These are phyloP conservation scores for Calonectria pauciramosa DNA, from an alignment of 2,329 filamentous ascomycete genomes.

Conservation along the genomic window DNA sequence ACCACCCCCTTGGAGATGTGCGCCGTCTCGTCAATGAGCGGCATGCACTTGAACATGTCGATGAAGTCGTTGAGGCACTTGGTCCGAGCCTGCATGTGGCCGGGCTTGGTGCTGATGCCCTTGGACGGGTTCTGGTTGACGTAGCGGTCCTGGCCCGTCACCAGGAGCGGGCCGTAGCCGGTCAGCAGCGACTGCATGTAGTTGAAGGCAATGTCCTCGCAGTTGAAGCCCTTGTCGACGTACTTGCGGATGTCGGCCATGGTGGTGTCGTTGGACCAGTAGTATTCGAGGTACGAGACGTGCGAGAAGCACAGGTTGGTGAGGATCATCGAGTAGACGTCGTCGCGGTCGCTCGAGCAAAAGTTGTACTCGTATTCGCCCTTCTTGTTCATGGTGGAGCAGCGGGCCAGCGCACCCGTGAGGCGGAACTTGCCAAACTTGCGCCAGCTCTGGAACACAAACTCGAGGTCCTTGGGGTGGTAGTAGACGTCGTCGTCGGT, in stretches of 20 bases:
- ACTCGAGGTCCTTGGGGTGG: slow-evolving; percentile 52
- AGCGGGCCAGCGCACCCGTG: slow-evolving; percentile 52
- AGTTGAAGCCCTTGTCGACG: slow-evolving; percentile 53
- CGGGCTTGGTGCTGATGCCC: slow-evolving; percentile 47
- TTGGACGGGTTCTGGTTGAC: slow-evolving; percentile 43
- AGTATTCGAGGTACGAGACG: slow-evolving; percentile 53
- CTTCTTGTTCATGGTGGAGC: slow-evolving; percentile 33
- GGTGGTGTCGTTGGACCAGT: slow-evolving; percentile 47
- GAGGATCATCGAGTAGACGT: slow-evolving; percentile 52
- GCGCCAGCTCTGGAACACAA: slow-evolving; percentile 55
- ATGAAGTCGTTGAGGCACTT: slow-evolving; percentile 49
- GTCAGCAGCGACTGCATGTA: slow-evolving; percentile 50
- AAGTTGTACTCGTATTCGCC: slow-evolving; percentile 48
- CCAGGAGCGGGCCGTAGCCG: slow-evolving; percentile 48
- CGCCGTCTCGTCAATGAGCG: slow-evolving; percentile 46
- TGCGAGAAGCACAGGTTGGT: slow-evolving; percentile 54
- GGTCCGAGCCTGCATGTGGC: slow-evolving; percentile 45
- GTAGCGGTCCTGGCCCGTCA: slow-evolving; percentile 44
- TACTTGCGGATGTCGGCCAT: slow-evolving; percentile 48
- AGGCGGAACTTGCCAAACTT: slow-evolving; percentile 49
- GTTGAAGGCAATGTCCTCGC: slow-evolving; percentile 56
- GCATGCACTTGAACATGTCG: slow-evolving; percentile 48
- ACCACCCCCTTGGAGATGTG: slow-evolving; percentile 44
- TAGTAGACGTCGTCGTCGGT: slow-evolving; percentile 56
- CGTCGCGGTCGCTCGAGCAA: slow-evolving; percentile 40